A percentile compares a stretch with the other conserved stretches of the same genome.
Conservation (phyloP, 1,284 basidiomycete species). For the Sanghuangporus weigelae region DNA sequence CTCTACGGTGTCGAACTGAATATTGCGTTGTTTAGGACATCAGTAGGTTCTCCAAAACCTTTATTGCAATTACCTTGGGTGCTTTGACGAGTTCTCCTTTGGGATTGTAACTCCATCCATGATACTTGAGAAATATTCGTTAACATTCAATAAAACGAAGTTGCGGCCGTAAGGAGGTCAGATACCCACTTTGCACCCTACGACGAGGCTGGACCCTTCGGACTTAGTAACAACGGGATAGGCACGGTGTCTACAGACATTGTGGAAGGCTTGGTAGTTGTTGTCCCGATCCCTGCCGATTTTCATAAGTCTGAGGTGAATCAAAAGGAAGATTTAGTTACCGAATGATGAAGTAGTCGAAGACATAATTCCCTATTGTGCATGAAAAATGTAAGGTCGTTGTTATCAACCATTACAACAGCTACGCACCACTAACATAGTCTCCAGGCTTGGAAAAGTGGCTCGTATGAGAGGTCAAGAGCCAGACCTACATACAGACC, state of each 20-base stretch:
- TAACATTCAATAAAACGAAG: neutral
- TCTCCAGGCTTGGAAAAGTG: slow-evolving; percentile 24
- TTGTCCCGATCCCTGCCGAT: slow-evolving; percentile 19
- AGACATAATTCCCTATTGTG: slow-evolving; percentile 16
- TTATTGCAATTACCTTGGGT: slow-evolving; percentile 15
- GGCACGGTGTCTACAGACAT: slow-evolving; percentile 24
- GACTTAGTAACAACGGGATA: slow-evolving; percentile 24
- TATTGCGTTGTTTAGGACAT: neutral
- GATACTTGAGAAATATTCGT: slow-evolving; percentile 15
- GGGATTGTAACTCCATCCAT: slow-evolving; percentile 25
- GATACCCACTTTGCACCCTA: slow-evolving; percentile 21
- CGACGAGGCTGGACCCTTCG: slow-evolving; percentile 20
- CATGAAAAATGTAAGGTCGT: neutral
- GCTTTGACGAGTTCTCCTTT: slow-evolving; percentile 24
- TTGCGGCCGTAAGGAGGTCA: neutral
- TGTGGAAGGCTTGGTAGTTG: slow-evolving; percentile 21
- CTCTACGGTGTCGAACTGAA: slow-evolving; percentile 22
- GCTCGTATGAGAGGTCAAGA: slow-evolving; percentile 20
- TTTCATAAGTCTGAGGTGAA: neutral
- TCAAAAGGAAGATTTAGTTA: neutral
- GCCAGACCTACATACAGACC: slow-evolving; percentile 16
- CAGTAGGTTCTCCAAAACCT: neutral
- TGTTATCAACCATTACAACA: neutral
- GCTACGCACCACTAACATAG: slow-evolving; percentile 19
- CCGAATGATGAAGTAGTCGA: slow-evolving; percentile 17